Percentiles rank a stretch among this genome's conserved stretches.
Evolutionary conservation across 495 filamentous ascomycete genomes (phyloP).

Genomic region (Jackrogersella multiformis): DNA sequence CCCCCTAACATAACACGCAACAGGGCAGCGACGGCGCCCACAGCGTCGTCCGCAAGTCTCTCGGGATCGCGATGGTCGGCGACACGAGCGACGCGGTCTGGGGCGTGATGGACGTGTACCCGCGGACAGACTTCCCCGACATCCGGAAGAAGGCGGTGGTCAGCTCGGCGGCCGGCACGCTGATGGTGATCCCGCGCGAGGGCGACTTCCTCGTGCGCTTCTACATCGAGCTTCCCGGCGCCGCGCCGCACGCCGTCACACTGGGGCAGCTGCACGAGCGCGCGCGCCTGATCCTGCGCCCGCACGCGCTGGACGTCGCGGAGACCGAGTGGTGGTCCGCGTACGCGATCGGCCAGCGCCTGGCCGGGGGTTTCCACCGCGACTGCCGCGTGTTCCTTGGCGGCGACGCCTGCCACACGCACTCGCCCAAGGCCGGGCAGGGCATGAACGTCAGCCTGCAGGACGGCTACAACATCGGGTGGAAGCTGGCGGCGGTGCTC

Average conservation of each 20-base stretch:
- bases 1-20: no score
- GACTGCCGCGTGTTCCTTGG: conserved; percentile 69
- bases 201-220: conserved; percentile 67
- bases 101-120: conserved; percentile 86
- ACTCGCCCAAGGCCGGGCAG: conserved; percentile 76
- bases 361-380: conserved; percentile 63
- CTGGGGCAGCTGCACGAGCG: conserved; percentile 66
- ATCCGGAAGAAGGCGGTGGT: conserved; percentile 69
- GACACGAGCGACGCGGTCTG: conserved; percentile 71
- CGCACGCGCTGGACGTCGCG: conserved; percentile 56
- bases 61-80: conserved; percentile 77
- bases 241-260: conserved; percentile 51
- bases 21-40: conserved; percentile 84
- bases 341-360: conserved; percentile 71
- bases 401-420: conserved; percentile 78
- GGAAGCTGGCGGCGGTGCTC: conserved; percentile 77
- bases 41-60: conserved; percentile 69
- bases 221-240: conserved; percentile 65
- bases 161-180: conserved; percentile 62
- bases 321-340: conserved; percentile 69
- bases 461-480: conserved; percentile 73
- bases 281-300: conserved; percentile 66
- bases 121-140: conserved; percentile 79
- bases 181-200: conserved; percentile 74
- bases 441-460: conserved; percentile 74